Percentiles rank a stretch among this genome's conserved stretches.
These are phyloP conservation scores for Pythium dissimile DNA, from an alignment of 352 stramenopile genomes.

Conservation along the genomic window DNA sequence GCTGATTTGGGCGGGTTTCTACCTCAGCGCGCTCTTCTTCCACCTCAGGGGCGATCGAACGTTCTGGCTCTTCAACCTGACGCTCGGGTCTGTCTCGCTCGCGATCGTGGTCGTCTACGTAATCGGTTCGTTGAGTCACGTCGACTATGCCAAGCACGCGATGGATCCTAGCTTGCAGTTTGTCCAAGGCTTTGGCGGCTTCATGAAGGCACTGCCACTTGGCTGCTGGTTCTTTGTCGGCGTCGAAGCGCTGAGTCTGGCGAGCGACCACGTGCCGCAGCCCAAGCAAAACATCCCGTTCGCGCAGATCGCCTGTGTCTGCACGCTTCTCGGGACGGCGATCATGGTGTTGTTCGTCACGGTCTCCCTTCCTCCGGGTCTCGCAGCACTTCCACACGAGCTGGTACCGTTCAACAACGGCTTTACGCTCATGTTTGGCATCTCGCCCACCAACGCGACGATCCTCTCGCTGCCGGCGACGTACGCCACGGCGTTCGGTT, in stretches of 20 bases:
- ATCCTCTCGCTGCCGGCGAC: conserved; percentile 29
- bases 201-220: conserved; percentile 33
- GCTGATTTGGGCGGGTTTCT: conserved; percentile 5
- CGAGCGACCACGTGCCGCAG: conserved; percentile 27
- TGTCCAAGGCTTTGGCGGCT: background rate
- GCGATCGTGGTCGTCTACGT: conserved; percentile 6
- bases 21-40: conserved; percentile 10
- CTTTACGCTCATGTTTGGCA: conserved; percentile 15
- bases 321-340: conserved; percentile 9
- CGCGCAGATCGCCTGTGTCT: conserved; percentile 35
- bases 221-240: conserved; percentile 22
- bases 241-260: conserved; percentile 13
- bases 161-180: background rate
- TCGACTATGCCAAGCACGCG: conserved; percentile 4
- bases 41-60: conserved; percentile 20
- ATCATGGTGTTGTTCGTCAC: conserved; percentile 25
- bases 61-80: conserved; percentile 39
- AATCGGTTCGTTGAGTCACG: conserved; percentile 4
- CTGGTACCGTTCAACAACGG: conserved; percentile 12
- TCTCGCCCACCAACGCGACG: conserved; percentile 4
- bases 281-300: conserved; percentile 38
- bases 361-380: conserved; percentile 18
- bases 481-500: conserved; percentile 31
- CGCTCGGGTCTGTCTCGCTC: background rate
- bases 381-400: background rate